Percentiles rank a stretch among this genome's conserved stretches.
These are phyloP conservation scores for Cephalotrichum gorgonifer DNA, from an alignment of 2,329 filamentous ascomycete species.

Conservation along the genomic window DNA sequence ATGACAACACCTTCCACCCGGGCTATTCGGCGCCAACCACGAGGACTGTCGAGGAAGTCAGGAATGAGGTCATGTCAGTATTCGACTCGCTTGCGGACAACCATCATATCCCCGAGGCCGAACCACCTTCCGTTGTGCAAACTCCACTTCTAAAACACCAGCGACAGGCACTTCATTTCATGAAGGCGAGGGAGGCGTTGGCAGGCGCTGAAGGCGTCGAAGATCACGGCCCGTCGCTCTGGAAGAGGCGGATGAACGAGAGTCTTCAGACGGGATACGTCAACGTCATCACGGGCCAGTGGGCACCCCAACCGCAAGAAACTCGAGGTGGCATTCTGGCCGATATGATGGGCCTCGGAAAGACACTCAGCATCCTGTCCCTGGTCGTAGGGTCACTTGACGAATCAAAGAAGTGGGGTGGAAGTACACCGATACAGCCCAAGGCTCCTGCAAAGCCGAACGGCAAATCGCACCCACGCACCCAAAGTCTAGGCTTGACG, in stretches of 20 bases:
- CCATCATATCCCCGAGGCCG: constrained; percentile 65
- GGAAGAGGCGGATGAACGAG: constrained; percentile 47
- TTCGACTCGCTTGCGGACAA: constrained; percentile 74
- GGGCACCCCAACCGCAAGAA: constrained; percentile 46
- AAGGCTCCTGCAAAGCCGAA: constrained; percentile 27
- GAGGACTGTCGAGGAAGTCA: constrained; percentile 76
- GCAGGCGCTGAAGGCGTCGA: constrained; percentile 47
- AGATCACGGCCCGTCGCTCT: constrained; percentile 61
- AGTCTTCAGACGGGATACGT: constrained; percentile 36
- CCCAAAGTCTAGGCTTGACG: constrained; percentile 34
- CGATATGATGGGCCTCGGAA: constrained; percentile 85
- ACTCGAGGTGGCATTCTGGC: constrained; percentile 66
- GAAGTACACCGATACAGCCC: constrained; percentile 38
- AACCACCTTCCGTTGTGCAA: constrained; percentile 50
- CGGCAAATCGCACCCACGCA: constrained; percentile 13
- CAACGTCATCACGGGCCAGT: constrained; percentile 76
- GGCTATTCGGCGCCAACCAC: constrained; percentile 19
- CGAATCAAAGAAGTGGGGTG: constrained; percentile 53
- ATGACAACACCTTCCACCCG: constrained; percentile 17
- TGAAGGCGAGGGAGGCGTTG: constrained; percentile 66
- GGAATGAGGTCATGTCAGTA: constrained; percentile 72
- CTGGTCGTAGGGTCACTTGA: constrained; percentile 58
- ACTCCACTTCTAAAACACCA: constrained; percentile 74
- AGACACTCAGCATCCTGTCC: constrained; percentile 76
- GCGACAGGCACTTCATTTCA: constrained; percentile 81